A percentile compares a stretch with the other conserved stretches of the same genome.
Evolutionary conservation across 2,329 filamentous ascomycete genomes (phyloP).

Genomic region (Samsoniella hepiali): DNA sequence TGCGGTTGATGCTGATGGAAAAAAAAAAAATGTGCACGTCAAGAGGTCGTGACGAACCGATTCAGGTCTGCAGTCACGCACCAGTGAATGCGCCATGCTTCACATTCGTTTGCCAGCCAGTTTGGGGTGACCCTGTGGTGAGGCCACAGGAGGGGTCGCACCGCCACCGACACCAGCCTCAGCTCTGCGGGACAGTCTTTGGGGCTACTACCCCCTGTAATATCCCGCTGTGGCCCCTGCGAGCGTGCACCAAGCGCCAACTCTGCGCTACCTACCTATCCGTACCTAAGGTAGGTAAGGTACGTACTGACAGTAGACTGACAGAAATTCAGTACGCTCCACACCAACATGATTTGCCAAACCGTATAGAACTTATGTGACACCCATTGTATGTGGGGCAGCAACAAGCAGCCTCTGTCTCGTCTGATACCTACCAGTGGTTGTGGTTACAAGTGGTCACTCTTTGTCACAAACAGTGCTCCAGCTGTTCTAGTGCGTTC

Average conservation of each 20-base stretch:
- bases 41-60: neutral
- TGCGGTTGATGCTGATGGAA: neutral
- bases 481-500: conserved; percentile 15
- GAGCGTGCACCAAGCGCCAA: no score
- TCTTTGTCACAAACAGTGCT: neutral
- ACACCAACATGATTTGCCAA: no score
- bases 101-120: neutral
- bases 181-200: neutral
- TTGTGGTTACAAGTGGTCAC: neutral
- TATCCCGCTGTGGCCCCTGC: no score
- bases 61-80: conserved; percentile 3
- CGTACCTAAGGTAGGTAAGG: neutral
- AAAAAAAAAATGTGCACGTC: neutral
- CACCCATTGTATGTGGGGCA: no score
- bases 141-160: conserved; percentile 8
- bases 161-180: conserved; percentile 9
- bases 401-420: no score
- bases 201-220: no score
- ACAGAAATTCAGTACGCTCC: no score
- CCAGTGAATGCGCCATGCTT: conserved; percentile 12
- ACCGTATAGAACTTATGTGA: no score
- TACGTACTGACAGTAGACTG: neutral
- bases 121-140: neutral
- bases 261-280: no score
- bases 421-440: neutral